A percentile compares a stretch with the other conserved stretches of the same genome.
phyloP scores from a whole-genome alignment of 1,139 yeast species.

The Pichia inconspicua region DNA sequence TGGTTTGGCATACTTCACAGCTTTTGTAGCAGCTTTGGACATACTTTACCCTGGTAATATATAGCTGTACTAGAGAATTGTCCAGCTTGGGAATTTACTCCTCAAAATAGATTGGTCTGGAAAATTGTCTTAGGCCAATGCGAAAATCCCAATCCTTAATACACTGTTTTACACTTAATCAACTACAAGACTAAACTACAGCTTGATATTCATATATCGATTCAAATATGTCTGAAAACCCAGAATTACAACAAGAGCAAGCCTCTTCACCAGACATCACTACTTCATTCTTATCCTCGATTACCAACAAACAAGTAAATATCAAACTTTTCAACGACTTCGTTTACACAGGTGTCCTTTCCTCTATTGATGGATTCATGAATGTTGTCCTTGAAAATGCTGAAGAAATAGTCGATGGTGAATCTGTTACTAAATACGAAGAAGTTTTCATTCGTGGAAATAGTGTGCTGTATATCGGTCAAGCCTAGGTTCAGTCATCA shows the following conservation, averaged over 20 bases:
- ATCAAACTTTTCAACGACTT: constrained; percentile 86
- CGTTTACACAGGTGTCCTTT: constrained; percentile 64
- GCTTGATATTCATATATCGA: too few relatives aligned
- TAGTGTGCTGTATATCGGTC: constrained; percentile 48
- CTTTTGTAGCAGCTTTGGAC: constrained; percentile 1
- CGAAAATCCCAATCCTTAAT: too few relatives aligned
- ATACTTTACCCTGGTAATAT: neutral
- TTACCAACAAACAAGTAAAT: constrained; percentile 71
- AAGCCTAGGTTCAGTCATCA: neutral
- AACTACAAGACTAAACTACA: too few relatives aligned
- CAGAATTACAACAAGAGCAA: neutral
- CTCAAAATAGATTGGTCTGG: too few relatives aligned
- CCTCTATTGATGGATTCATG: constrained; percentile 95
- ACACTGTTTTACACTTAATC: too few relatives aligned
- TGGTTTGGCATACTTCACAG: constrained; percentile 17
- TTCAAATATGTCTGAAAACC: neutral
- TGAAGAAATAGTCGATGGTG: constrained; percentile 55
- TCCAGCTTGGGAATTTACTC: too few relatives aligned
- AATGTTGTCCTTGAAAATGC: constrained; percentile 81
- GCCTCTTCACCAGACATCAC: constrained; percentile 10
- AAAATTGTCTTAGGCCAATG: too few relatives aligned
- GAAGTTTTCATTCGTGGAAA: constrained; percentile 95
- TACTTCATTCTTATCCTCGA: constrained; percentile 70
- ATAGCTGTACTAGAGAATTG: too few relatives aligned
- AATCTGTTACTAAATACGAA: constrained; percentile 45